Conservation (phyloP, 2,329 filamentous ascomycete species). For the Trichoderma sp. region DNA sequence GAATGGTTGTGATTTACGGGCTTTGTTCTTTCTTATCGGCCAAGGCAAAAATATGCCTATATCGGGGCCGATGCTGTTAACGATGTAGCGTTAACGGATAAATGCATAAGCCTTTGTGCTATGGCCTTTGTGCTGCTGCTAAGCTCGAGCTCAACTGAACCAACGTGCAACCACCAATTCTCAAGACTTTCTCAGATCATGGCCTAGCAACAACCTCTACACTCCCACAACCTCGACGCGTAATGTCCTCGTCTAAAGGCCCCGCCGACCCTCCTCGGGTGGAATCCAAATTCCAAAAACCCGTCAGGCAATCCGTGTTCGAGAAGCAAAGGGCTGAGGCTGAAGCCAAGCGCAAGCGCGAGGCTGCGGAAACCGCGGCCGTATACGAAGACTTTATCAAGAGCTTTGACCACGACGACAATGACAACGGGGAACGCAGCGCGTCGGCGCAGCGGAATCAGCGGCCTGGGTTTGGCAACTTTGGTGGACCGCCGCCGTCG, state of each 20-base stretch:
- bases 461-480: slow-evolving; percentile 29
- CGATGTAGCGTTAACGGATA: neutral
- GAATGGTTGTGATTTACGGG: neutral
- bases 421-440: slow-evolving; percentile 35
- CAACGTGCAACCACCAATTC: neutral
- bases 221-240: slow-evolving; percentile 20
- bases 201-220: neutral
- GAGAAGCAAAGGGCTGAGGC: slow-evolving; percentile 86
- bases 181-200: neutral
- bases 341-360: slow-evolving; percentile 79
- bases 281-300: slow-evolving; percentile 72
- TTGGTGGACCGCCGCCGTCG: slow-evolving; percentile 17
- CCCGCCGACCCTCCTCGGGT: slow-evolving; percentile 64
- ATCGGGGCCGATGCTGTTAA: neutral
- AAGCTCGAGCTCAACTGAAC: neutral
- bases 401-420: slow-evolving; percentile 64
- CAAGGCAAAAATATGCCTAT: neutral
- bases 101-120: neutral
- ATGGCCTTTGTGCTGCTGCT: neutral
- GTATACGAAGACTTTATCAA: slow-evolving; percentile 87
- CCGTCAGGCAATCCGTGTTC: slow-evolving; percentile 80
- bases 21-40: neutral
- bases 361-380: slow-evolving; percentile 82
- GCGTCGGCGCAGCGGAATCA: slow-evolving; percentile 23
- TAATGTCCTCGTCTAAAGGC: slow-evolving; percentile 49